Base-by-base conservation (phyloP, 192 early-diverging fungal genomes). In the Coemansia sp. region DNA sequence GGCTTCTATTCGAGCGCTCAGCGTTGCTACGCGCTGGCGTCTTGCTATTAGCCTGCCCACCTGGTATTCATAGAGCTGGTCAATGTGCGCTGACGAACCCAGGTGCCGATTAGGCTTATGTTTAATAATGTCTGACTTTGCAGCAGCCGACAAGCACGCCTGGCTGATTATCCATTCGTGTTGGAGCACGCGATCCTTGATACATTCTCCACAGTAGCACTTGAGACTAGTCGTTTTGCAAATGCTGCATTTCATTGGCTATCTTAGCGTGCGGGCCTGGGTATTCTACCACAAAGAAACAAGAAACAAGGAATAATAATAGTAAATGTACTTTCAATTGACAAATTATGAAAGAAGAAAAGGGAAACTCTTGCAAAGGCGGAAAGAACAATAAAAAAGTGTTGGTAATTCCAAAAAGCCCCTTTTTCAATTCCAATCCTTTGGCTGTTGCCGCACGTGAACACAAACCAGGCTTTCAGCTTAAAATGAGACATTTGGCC, bases 221-320 rank as follows among this genome's bases (percentile, higher is more conserved):
- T 63, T 70, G 47, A 62, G 41, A 45, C 60, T 73, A 21, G 42
- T 40, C 13, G 62, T 60, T 26, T 61, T 73, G 54, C 83, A 84
- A 19, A 72, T 63, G 57, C 66, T 49, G 69, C 83, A 84, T 77
- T 84, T 71, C 83, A 84, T 84, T 48, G 32, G 56, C n/a, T 22
- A 0, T 37, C 16, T 10, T 41, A 22, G 57, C 51, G 42, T 13
- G 13, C 42, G 8, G 42, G 13, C 42, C 21, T 59, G 36, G 36
- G 40, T n/a, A 57, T 26, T 5, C 32, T 37, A 11, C 26, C 26
- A 26, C 5, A 59, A 19, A 37, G 8, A 59, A 59, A 59, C 16
- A 10, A 37, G 39, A 41, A 15, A 2, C 21, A 26, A 13, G 26
- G 11, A 40, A 59, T 15, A 26, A 40, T 10, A 59, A 59, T 37